A percentile compares a stretch with the other conserved stretches of the same genome.
phyloP scores from a whole-genome alignment of 176 grass and related monocot genomes.

The Musa troglodytarum region DNA sequence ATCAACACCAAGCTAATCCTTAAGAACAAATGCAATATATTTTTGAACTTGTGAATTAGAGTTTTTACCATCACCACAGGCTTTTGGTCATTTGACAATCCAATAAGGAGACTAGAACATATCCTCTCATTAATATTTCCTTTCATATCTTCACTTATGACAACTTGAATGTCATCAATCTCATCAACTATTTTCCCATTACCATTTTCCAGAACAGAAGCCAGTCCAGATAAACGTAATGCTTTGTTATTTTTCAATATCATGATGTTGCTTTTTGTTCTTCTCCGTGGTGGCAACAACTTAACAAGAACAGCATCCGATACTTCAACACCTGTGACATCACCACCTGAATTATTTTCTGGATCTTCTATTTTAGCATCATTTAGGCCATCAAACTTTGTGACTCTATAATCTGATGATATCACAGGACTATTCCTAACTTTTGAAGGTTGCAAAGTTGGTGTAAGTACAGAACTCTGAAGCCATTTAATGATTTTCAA shows the following conservation, averaged over 20 bases:
- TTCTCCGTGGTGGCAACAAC: conserved; percentile 17
- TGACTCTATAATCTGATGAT: conserved; percentile 38
- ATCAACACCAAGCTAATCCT: no score
- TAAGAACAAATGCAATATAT: not conserved
- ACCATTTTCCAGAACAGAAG: conserved; percentile 34
- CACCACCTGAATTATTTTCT: conserved; percentile 9
- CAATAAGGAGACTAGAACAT: conserved; percentile 8
- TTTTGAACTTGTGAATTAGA: not conserved
- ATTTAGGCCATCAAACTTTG: conserved; percentile 28
- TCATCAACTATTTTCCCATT: conserved; percentile 34
- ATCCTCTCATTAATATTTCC: conserved; percentile 28
- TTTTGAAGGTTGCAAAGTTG: conserved; percentile 29
- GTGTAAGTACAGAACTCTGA: conserved; percentile 45
- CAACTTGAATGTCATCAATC: conserved; percentile 11
- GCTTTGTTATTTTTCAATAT: conserved; percentile 26
- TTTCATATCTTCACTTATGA: conserved; percentile 31
- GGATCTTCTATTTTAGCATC: conserved; percentile 21
- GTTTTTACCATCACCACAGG: conserved; percentile 44
- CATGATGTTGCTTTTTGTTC: conserved; percentile 31
- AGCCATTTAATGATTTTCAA: conserved; percentile 96
- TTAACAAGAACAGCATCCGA: conserved; percentile 30
- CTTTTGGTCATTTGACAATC: conserved; percentile 29
- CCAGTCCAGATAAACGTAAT: conserved; percentile 23
- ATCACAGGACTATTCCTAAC: conserved; percentile 26
- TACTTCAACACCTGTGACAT: conserved; percentile 20